These are phyloP conservation scores for Syzygium aqueum DNA, from an alignment of 345 rosid genomes.

Conservation along the genomic window DNA sequence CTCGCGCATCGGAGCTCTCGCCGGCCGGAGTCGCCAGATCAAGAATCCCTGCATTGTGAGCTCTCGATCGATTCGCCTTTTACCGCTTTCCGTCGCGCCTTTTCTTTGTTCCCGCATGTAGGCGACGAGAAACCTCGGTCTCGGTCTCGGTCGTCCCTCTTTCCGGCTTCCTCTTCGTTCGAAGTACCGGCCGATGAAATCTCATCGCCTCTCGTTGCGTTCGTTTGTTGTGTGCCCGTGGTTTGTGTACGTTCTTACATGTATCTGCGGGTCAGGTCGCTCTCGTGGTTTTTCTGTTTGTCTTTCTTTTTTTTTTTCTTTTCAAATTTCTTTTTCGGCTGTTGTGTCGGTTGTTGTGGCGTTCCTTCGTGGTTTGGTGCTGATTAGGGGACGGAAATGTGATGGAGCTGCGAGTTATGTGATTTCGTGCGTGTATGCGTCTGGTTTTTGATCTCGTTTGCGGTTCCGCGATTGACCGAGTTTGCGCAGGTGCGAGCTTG, in stretches of 20 bases:
- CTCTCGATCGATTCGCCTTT: constrained; percentile 13
- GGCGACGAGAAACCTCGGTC: too few species aligned
- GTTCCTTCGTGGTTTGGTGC: neutral
- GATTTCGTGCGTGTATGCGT: neutral
- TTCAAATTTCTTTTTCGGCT: neutral
- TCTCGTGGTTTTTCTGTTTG: neutral
- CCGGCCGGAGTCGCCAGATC: constrained; percentile 28
- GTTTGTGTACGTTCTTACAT: neutral
- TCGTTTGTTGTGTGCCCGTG: neutral
- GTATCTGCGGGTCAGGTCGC: neutral
- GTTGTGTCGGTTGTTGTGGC: neutral
- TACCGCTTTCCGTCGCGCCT: neutral
- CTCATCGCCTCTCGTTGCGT: neutral
- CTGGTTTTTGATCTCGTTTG: neutral
- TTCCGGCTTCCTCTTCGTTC: neutral
- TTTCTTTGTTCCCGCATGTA: neutral
- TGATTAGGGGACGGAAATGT: neutral
- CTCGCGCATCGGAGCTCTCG: constrained; percentile 6
- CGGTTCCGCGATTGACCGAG: neutral
- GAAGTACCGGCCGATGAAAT: too few species aligned
- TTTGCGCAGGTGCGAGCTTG: neutral
- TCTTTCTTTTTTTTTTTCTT: neutral
- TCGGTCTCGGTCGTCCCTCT: too few species aligned
- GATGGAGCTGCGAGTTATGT: neutral
- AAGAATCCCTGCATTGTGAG: constrained; percentile 48